phyloP scores from a whole-genome alignment of 345 rosid genomes.

The Atalantia buxifolia region DNA sequence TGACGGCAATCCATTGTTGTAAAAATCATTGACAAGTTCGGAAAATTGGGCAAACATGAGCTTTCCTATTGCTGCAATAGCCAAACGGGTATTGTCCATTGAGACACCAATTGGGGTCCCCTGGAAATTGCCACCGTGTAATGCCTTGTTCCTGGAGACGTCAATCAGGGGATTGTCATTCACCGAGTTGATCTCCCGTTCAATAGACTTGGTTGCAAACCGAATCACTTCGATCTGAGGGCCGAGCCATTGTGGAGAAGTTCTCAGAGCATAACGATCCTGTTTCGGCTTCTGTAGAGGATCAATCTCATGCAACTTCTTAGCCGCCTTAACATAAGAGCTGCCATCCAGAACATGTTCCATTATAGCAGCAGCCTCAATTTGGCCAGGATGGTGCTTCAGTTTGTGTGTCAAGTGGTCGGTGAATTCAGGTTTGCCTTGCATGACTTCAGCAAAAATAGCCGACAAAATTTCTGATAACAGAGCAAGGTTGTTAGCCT shows the following conservation, averaged over 20 bases:
- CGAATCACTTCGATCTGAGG: slow-evolving; percentile 56
- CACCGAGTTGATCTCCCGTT: slow-evolving; percentile 54
- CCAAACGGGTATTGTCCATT: slow-evolving; percentile 49
- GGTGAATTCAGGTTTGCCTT: slow-evolving; percentile 49
- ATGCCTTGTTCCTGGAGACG: slow-evolving; percentile 63
- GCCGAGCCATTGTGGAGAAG: slow-evolving; percentile 62
- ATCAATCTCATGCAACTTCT: slow-evolving; percentile 42
- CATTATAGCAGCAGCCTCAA: slow-evolving; percentile 60
- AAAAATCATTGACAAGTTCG: slow-evolving; percentile 71
- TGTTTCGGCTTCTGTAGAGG: slow-evolving; percentile 55
- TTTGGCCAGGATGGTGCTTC: slow-evolving; percentile 62
- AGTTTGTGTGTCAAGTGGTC: slow-evolving; percentile 54
- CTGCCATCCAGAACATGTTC: slow-evolving; percentile 51
- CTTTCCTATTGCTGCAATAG: slow-evolving; percentile 46
- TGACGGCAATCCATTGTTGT: slow-evolving; percentile 78
- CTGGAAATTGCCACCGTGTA: slow-evolving; percentile 71
- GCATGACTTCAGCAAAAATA: slow-evolving; percentile 51
- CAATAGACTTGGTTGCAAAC: slow-evolving; percentile 41
- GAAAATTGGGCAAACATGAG: slow-evolving; percentile 61
- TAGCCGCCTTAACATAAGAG: slow-evolving; percentile 37
- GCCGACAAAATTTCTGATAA: slow-evolving; percentile 44
- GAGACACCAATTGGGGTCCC: slow-evolving; percentile 64
- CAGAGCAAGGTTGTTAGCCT: slow-evolving; percentile 36
- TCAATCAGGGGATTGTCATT: slow-evolving; percentile 72
- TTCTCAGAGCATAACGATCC: slow-evolving; percentile 51